Conservation (phyloP, 2,329 filamentous ascomycete species). For the Colletotrichum trifolii region DNA sequence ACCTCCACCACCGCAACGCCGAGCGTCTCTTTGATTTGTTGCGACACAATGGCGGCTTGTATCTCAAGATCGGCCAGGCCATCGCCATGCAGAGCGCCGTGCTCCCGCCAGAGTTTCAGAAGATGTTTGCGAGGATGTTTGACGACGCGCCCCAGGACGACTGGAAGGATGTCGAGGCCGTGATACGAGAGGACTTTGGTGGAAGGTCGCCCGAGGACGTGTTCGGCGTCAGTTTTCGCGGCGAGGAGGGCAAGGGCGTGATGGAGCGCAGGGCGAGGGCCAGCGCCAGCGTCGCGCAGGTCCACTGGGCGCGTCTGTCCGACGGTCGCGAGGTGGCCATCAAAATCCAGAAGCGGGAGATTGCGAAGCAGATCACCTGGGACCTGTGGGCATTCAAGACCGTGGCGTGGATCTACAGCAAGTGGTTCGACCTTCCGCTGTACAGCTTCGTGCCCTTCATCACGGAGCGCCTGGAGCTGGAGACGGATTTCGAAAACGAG, state of each 20-base stretch:
- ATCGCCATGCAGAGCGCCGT: conserved; percentile 98
- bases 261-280: conserved; percentile 73
- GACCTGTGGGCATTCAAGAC: conserved; percentile 97
- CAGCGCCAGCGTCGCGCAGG: conserved; percentile 93
- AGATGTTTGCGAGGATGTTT: conserved; percentile 97
- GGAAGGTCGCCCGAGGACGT: conserved; percentile 86
- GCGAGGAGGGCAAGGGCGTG: conserved; percentile 74
- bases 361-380: conserved; percentile 89
- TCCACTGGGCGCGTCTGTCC: conserved; percentile 88
- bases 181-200: conserved; percentile 91
- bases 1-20: conserved; percentile 86
- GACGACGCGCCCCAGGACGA: conserved; percentile 95
- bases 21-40: conserved; percentile 85
- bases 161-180: conserved; percentile 86
- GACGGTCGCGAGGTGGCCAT: conserved; percentile 94
- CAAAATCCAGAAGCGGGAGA: conserved; percentile 97
- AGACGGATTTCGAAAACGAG: conserved; percentile 95
- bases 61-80: conserved; percentile 97
- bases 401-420: conserved; percentile 84
- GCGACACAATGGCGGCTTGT: conserved; percentile 88
- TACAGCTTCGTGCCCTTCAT: conserved; percentile 94
- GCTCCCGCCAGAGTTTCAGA: conserved; percentile 92
- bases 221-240: conserved; percentile 86
- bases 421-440: conserved; percentile 91
- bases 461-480: conserved; percentile 87